These are phyloP conservation scores for Phytophthora citrophthora DNA, from an alignment of 352 stramenopile genomes.

Conservation along the genomic window DNA sequence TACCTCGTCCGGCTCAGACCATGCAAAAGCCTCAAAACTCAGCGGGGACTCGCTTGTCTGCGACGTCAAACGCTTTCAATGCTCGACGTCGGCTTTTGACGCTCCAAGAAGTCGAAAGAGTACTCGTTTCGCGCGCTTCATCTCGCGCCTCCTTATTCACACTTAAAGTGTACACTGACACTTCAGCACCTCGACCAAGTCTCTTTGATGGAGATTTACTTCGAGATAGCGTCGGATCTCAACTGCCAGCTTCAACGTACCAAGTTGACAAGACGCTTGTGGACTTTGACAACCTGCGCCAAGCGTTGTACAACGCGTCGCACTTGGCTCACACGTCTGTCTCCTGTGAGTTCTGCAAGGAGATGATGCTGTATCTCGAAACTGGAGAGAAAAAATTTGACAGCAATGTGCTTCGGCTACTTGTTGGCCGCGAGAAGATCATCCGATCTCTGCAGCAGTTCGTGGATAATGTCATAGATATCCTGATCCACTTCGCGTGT, in stretches of 20 bases:
- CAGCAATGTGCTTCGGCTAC: constrained; percentile 13
- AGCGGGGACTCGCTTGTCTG: constrained; percentile 1
- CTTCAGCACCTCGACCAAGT: background rate
- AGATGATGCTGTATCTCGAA: constrained; percentile 39
- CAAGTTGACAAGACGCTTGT: constrained; percentile 26
- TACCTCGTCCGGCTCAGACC: constrained; percentile 5
- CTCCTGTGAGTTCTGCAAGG: constrained; percentile 41
- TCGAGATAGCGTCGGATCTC: background rate
- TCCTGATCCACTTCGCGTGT: constrained; percentile 20
- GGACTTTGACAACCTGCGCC: constrained; percentile 35
- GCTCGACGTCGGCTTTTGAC: constrained; percentile 10
- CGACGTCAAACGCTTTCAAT: background rate
- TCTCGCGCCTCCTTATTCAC: constrained; percentile 21
- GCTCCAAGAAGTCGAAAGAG: constrained; percentile 25
- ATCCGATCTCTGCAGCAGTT: constrained; percentile 31
- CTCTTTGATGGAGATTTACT: constrained; percentile 5
- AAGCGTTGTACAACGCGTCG: constrained; percentile 24
- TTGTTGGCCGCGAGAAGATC: constrained; percentile 27
- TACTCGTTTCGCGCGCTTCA: constrained; percentile 17
- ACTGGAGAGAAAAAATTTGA: constrained; percentile 17
- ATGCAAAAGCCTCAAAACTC: constrained; percentile 16
- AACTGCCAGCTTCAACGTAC: constrained; percentile 6
- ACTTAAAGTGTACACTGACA: constrained; percentile 23
- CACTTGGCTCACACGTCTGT: constrained; percentile 34
- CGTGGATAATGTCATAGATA: constrained; percentile 29